Evolutionary conservation across 495 filamentous ascomycete species (phyloP).

Genomic region (Hypoxylon fragiforme): DNA sequence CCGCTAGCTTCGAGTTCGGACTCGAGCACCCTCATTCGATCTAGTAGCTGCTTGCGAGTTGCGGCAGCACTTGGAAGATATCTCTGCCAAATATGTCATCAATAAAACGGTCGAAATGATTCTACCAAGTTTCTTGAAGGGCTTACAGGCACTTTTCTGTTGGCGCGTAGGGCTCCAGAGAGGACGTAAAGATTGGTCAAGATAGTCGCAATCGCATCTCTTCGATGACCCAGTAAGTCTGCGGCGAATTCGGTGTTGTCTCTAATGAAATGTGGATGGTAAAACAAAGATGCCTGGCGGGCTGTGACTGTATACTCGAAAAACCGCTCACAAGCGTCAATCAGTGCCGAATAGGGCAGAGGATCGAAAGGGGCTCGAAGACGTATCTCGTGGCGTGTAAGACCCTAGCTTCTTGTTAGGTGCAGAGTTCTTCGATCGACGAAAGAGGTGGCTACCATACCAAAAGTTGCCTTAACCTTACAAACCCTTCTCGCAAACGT

Average conservation of each 20-base stretch:
- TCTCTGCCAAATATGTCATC: slow-evolving; percentile 21
- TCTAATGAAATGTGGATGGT: slow-evolving; percentile 52
- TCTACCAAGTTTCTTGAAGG: not conserved
- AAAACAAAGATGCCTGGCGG: slow-evolving; percentile 60
- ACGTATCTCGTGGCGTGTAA: slow-evolving; percentile 62
- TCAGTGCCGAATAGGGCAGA: slow-evolving; percentile 57
- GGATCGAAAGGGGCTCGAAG: slow-evolving; percentile 60
- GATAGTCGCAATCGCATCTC: slow-evolving; percentile 60
- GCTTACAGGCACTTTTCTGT: slow-evolving; percentile 52
- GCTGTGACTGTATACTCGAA: slow-evolving; percentile 62
- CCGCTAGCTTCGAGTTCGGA: slow-evolving; percentile 41
- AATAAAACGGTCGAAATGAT: not conserved
- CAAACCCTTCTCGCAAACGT: slow-evolving; percentile 60
- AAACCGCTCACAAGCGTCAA: slow-evolving; percentile 57
- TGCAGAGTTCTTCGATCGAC: not conserved
- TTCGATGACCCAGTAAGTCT: slow-evolving; percentile 50
- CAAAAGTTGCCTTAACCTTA: slow-evolving; percentile 58
- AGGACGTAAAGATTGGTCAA: slow-evolving; percentile 62
- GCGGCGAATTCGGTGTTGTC: slow-evolving; percentile 47
- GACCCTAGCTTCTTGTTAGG: slow-evolving; percentile 33
- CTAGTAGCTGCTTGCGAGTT: slow-evolving; percentile 53
- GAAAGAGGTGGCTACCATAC: slow-evolving; percentile 33
- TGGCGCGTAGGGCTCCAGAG: slow-evolving; percentile 54
- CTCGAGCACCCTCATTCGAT: slow-evolving; percentile 53
- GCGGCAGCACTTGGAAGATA: slow-evolving; percentile 59